phyloP scores from a whole-genome alignment of 1,284 basidiomycete genomes.

The Sanguinoderma infundibulare region DNA sequence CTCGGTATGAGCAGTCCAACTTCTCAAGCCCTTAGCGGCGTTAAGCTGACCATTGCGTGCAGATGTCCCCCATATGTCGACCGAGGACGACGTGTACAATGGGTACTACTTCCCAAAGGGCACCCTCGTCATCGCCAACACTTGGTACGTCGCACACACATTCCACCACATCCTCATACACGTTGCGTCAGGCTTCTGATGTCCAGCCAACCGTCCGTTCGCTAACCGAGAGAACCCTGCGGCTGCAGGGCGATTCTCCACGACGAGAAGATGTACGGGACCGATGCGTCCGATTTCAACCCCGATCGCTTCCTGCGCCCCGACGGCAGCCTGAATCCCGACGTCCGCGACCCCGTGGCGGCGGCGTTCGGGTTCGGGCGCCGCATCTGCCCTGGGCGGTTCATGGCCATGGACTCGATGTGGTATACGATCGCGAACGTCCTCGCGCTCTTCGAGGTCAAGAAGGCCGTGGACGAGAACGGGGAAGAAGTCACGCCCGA shows the following conservation, averaged over 20 bases:
- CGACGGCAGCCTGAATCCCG: slow-evolving; percentile 20
- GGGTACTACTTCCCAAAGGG: slow-evolving; percentile 30
- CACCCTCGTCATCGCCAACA: slow-evolving; percentile 28
- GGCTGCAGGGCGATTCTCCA: slow-evolving; percentile 28
- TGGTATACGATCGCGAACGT: slow-evolving; percentile 24
- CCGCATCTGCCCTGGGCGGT: slow-evolving; percentile 29
- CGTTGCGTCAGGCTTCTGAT: neutral
- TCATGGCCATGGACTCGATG: slow-evolving; percentile 25
- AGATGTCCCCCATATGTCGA: slow-evolving; percentile 27
- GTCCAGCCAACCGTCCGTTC: neutral
- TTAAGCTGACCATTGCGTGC: neutral
- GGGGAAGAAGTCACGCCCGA: slow-evolving; percentile 24
- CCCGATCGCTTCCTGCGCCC: slow-evolving; percentile 31
- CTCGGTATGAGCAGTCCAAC: slow-evolving; percentile 13
- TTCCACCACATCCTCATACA: neutral
- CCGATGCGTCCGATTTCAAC: slow-evolving; percentile 25
- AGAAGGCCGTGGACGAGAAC: slow-evolving; percentile 20
- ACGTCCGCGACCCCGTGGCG: slow-evolving; percentile 27
- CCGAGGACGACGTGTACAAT: slow-evolving; percentile 29
- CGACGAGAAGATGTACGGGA: slow-evolving; percentile 26
- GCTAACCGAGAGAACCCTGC: no score
- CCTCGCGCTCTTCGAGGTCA: slow-evolving; percentile 23
- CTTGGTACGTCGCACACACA: slow-evolving; percentile 17
- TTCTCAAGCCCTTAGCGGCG: neutral
- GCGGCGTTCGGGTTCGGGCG: slow-evolving; percentile 31